Base-by-base conservation (phyloP, 2,329 filamentous ascomycete species). In the Fonsecaea monophora region DNA sequence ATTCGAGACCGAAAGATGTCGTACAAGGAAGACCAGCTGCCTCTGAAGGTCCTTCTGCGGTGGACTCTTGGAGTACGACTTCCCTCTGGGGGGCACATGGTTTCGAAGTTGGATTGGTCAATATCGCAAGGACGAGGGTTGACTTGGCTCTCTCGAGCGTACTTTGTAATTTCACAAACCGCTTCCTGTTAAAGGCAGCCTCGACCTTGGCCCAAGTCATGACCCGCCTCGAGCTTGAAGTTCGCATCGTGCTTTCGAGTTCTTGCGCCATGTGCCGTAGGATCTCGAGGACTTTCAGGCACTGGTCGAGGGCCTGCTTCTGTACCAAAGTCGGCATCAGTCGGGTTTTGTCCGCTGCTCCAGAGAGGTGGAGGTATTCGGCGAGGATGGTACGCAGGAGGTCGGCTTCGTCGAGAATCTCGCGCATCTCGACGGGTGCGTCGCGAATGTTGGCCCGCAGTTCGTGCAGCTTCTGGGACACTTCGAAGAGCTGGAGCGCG, bases 361-460 rank as follows among this genome's bases (percentile, higher is more conserved):
- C 50, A 53, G 50, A 30, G 21, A 53, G 4, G 32, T 30, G 30
- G 12, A 30, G 50, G 32, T 53, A 53, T 4, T 30, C 7, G 3
- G 50, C 12, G 50, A 53, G 50, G 32, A 53, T 25, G 50, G 13
- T 53, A 10, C 21, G 18, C 3, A 53, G n/a, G 21, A 53, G 50
- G 12, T 53, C 50, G 32, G 32, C 50, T 34, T 53, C 50, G 18
- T 53, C 50, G 32, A 53, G 50, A n/a, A 53, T 53, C 50, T 53
- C 50, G 18, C 50, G 50, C 13, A 53, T 12, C 12, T 53, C 50
- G 3, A n/a, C 21, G 13, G 50, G 50, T 32, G 50, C 50, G 50
- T 53, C 50, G 50, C 50, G 50, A 32, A 53, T 53, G 32, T 53
- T 32, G 4, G 25, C 50, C 12, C 12, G 32, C 21, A 53, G 25